phyloP scores from a whole-genome alignment of 129 eudicot genomes.

The Chrysanthemum seticuspe region DNA sequence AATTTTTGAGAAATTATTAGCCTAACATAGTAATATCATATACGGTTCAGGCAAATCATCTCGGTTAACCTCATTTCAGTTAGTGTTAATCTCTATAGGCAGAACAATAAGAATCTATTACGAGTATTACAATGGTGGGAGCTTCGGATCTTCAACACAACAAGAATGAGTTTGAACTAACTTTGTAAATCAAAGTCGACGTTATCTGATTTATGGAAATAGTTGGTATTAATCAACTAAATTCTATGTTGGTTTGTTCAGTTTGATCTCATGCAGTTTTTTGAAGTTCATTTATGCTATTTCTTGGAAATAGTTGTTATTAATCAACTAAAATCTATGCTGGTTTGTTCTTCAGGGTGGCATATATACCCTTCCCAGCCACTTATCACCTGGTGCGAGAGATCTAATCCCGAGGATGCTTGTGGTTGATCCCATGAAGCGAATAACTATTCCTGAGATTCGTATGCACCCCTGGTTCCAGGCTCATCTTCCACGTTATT shows the following conservation, averaged over 20 bases:
- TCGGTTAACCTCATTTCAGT: no score
- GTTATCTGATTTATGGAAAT: neutral
- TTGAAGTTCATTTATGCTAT: neutral
- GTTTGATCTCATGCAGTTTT: no score
- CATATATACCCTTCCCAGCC: constrained; percentile 96
- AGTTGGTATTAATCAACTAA: neutral
- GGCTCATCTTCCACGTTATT: constrained; percentile 92
- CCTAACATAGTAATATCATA: no score
- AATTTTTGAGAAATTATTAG: no score
- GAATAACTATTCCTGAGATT: constrained; percentile 87
- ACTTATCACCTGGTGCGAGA: constrained; percentile 90
- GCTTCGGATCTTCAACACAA: no score
- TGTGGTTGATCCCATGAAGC: constrained; percentile 94
- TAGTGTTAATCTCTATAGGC: no score
- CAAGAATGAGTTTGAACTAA: no score
- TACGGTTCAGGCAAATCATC: no score
- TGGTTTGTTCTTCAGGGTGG: constrained; percentile 65
- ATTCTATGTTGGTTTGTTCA: no score
- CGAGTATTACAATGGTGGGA: no score
- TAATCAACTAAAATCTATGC: neutral
- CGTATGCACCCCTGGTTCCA: constrained; percentile 90
- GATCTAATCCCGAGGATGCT: constrained; percentile 98
- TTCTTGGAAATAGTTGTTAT: neutral
- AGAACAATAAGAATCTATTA: no score
- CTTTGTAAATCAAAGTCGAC: no score